A percentile compares a stretch with the other conserved stretches of the same genome.
Conservation (phyloP, 371 early-diverging fungal species). For the Mucor piriformis region DNA sequence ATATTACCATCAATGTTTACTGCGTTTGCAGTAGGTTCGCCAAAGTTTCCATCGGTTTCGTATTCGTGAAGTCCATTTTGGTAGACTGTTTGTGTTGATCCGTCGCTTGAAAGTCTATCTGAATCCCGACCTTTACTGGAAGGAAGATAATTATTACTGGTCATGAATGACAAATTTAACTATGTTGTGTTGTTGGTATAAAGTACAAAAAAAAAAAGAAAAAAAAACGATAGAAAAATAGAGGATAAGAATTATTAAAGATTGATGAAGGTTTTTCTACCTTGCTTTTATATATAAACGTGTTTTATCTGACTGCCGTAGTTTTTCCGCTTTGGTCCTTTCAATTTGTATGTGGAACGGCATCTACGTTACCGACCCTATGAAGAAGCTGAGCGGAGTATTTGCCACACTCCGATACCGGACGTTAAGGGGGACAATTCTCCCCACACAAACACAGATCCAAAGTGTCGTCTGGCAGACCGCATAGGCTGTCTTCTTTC, state of each 20-base stretch:
- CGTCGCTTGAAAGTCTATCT: conserved; percentile 22
- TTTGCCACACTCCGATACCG: background rate
- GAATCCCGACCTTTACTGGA: conserved; percentile 12
- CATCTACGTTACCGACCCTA: background rate
- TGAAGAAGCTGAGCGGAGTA: background rate
- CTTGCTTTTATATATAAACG: conserved; percentile 1
- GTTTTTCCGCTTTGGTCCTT: background rate
- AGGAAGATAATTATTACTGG: conserved; percentile 13
- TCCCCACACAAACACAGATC: no score
- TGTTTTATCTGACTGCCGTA: conserved; percentile 1
- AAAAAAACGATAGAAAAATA: background rate
- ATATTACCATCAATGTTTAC: conserved; percentile 19
- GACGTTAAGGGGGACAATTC: background rate
- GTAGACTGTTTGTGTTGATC: conserved; percentile 22
- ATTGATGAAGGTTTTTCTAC: background rate
- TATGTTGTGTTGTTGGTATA: background rate
- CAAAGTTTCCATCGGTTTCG: conserved; percentile 11
- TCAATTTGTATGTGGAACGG: background rate
- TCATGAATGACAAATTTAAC: conserved; percentile 6
- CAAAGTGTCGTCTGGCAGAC: no score
- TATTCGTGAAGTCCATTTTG: conserved; percentile 6
- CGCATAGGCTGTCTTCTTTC: no score
- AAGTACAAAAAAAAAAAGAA: background rate
- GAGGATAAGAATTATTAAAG: background rate
- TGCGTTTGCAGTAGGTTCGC: conserved; percentile 24